A percentile compares a stretch with the other conserved stretches of the same genome.
These are phyloP conservation scores for Trichoderma gracile DNA, from an alignment of 2,329 filamentous ascomycete genomes.

Conservation along the genomic window DNA sequence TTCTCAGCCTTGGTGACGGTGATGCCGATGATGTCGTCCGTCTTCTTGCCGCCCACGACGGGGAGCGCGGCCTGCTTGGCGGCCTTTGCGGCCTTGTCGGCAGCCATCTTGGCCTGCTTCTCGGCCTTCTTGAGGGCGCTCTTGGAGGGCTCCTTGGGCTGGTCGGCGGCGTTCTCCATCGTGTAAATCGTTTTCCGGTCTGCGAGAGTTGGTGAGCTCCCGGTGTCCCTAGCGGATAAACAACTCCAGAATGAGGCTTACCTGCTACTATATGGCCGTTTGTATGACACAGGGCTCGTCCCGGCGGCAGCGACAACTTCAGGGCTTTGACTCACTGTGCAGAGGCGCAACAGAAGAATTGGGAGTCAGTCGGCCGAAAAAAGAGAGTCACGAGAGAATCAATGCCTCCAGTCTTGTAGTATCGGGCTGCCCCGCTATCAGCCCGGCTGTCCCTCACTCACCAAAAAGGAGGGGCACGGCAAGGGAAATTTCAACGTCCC, in stretches of 20 bases:
- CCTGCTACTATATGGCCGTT: background rate
- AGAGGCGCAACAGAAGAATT: background rate
- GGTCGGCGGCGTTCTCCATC: conserved; percentile 40
- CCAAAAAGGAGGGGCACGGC: conserved; percentile 29
- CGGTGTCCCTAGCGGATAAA: background rate
- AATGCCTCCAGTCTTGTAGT: conserved; percentile 8
- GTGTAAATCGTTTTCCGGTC: conserved; percentile 22
- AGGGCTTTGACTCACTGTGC: conserved; percentile 8
- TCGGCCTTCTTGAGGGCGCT: conserved; percentile 66
- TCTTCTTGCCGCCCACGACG: conserved; percentile 60
- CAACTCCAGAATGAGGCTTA: background rate
- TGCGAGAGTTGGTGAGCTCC: background rate
- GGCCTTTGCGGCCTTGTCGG: conserved; percentile 63
- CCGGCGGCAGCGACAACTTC: background rate
- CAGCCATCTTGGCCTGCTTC: conserved; percentile 62
- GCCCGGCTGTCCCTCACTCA: conserved; percentile 5
- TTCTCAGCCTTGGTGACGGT: conserved; percentile 82
- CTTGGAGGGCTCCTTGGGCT: conserved; percentile 61
- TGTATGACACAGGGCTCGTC: background rate
- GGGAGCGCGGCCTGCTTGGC: conserved; percentile 55
- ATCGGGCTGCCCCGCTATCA: conserved; percentile 28
- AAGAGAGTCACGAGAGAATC: conserved; percentile 12
- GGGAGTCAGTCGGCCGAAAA: conserved; percentile 18
- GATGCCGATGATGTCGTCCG: conserved; percentile 78
- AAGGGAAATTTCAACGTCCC: conserved; percentile 27